Evolutionary conservation across 352 stramenopile species (phyloP), one percentile per base, ranked within the genome.

Genomic region (Phytopythium cucurbitacearum): DNA sequence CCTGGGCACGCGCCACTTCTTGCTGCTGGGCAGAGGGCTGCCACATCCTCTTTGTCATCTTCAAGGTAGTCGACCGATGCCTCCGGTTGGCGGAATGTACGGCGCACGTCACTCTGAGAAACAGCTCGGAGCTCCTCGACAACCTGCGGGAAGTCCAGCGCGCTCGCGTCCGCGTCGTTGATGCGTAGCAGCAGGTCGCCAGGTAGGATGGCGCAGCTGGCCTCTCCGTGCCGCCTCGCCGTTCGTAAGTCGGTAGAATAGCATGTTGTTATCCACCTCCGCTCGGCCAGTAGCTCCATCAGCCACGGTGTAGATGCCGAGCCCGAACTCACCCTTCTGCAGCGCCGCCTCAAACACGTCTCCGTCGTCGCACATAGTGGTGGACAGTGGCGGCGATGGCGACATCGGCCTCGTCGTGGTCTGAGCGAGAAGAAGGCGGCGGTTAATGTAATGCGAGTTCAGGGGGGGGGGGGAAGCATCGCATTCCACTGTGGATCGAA

Each of bases 301-400:
- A 7, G 44, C 54, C 43, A 59, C 54, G 54, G 89, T 89, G 60
- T 91, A 91, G 50, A 91, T 89, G 15, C 80, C 80, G 15, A 91
- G 71, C 12, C 80, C 80, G 36, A 73, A 88, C n/a, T 64, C 55
- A 40, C 64, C 74, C 42, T 89, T 91, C 48, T 57, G 13, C 40
- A 91, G 65, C 51, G 52, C 50, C 10, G 82, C 80, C n/a, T n/a
- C n/a, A n/a, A n/a, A n/a, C 4, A 74, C 66, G 63, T 86, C 87
- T 3, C 0, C 16, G 13, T 36, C 35, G 33, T 42, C 46, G n/a
- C n/a, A n/a, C n/a, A n/a, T n/a, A n/a, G n/a, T n/a, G n/a, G n/a
- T n/a, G n/a, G n/a, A n/a, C n/a, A n/a, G n/a, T n/a, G n/a, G n/a
- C n/a, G n/a, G n/a, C n/a, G n/a, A n/a, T n/a, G n/a, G n/a, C n/a